Evolutionary conservation across 768 basidiomycete species (phyloP), one percentile per base, ranked within the genome.

Genomic region (Hortiboletus flavorubellus): DNA sequence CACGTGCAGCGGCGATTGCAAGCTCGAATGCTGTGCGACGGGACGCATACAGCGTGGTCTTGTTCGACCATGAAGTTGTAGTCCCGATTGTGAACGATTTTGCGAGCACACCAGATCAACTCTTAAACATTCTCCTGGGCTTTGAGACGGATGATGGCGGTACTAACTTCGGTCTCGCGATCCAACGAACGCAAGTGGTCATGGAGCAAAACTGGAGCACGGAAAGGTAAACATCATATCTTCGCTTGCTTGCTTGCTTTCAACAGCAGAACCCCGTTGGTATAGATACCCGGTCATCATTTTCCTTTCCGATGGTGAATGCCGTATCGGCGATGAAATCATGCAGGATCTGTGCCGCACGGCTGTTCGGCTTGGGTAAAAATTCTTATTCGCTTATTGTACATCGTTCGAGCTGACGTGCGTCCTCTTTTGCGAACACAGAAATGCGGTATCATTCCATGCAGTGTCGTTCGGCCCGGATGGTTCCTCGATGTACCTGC

Each of bases 361-460:
- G 2, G 74, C 82, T 0, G 57, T 79, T 18, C 67, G 70, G 18
- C 75, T 73, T 5, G 81, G 83, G 81, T 81, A 56, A 34, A 64
- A 7, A 3, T n/a, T 16, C 3, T 18, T 18, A 5, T 34, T 14
- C 31, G 0, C n/a, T 1, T 6, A 5, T 1, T 18, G 4, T 35
- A n/a, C 0, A 7, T 34, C 21, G 4, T 26, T 8, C 16, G 11
- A 40, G 21, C 47, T 53, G 37, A 59, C 26, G 14, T 3, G 16
- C 4, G 5, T 23, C 47, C 16, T 41, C 23, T 5, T 26, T 42
- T 21, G 21, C 3, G 0, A 44, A 33, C 3, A 15, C 41, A 85
- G 84, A 12, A 80, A 80, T 68, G 68, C 82, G 1, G 68, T 83
- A 1, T 82, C 83, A 0, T 80, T 85, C 61, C 84, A 85, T 43